Evolutionary conservation across 1,139 yeast species (phyloP), one percentile per base, ranked within the genome.

Genomic region (Starmera stellimalicola): DNA sequence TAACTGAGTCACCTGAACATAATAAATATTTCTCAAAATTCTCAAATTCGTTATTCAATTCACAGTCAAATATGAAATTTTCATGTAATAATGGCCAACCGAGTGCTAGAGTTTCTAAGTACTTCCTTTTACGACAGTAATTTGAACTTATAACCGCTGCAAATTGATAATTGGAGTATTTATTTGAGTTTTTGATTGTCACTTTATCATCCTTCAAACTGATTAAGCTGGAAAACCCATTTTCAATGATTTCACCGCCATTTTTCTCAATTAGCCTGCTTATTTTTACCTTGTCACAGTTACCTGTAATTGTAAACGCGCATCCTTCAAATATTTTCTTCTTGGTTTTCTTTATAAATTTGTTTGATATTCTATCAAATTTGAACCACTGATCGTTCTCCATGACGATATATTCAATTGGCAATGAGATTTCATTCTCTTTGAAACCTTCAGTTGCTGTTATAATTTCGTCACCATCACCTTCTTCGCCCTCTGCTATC

Each of bases 61-160:
- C 47, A 37, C 81, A 68, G 41, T 77, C 80, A n/a, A 58, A 54
- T 8, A 88, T 62, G 44, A 70, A 87, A 11, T 60, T 54, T 40
- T 70, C 69, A 3, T 84, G 75, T 22, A 88, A 50, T 15, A 85
- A 70, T 2, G 97, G 97, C 94, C 95, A 85, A 2, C 94, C 93
- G 29, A 87, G 54, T 0, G 94, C 85, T n/a, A 87, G 57, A 1
- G 83, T 76, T 50, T 85, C 94, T n/a, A 87, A 55, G 50, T 81
- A 88, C 50, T 85, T 85, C 16, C 79, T 69, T 36, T 85, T 82
- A 29, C 94, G 63, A 23, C 73, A 65, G 42, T 67, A 65, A 16
- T 63, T 65, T 28, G 67, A 66, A 0, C 94, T 68, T 1, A 85
- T 54, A 30, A 83, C 63, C 2, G 87, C 88, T 3, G 70, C 85